These are phyloP conservation scores for Talaromyces nanjingensis DNA, from an alignment of 495 filamentous ascomycete genomes.

Conservation along the genomic window DNA sequence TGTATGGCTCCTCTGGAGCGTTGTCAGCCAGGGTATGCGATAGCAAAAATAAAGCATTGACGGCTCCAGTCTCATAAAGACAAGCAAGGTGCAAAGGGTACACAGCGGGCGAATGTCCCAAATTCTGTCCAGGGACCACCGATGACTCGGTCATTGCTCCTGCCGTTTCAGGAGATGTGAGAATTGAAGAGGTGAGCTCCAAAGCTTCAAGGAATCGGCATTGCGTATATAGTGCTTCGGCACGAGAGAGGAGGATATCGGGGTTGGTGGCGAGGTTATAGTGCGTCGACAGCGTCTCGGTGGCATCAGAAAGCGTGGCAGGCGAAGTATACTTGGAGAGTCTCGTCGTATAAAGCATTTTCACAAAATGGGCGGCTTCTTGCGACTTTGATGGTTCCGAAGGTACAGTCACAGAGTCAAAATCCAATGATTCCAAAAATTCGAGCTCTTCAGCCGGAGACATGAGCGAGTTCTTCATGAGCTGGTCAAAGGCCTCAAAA, in stretches of 20 bases:
- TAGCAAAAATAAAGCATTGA: slow-evolving; percentile 83
- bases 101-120: slow-evolving; percentile 82
- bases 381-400: slow-evolving; percentile 56
- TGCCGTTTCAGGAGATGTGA: slow-evolving; percentile 44
- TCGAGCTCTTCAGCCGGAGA: slow-evolving; percentile 94
- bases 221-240: slow-evolving; percentile 89
- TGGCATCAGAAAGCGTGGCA: slow-evolving; percentile 71
- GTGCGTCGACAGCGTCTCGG: slow-evolving; percentile 84
- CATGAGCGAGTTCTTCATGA: slow-evolving; percentile 97
- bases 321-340: slow-evolving; percentile 95
- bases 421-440: slow-evolving; percentile 87
- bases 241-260: slow-evolving; percentile 86
- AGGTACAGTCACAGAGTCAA: slow-evolving; percentile 63
- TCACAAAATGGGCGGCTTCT: slow-evolving; percentile 86
- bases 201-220: slow-evolving; percentile 87
- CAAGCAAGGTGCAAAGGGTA: slow-evolving; percentile 91
- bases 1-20: slow-evolving; percentile 81
- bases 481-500: slow-evolving; percentile 94
- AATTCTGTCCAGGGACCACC: slow-evolving; percentile 35
- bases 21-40: slow-evolving; percentile 92
- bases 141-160: slow-evolving; percentile 16
- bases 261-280: slow-evolving; percentile 85
- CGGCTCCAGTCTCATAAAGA: slow-evolving; percentile 78
- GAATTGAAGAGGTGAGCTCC: slow-evolving; percentile 71
- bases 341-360: slow-evolving; percentile 94